These are phyloP conservation scores for Exophiala spinifera DNA, from an alignment of 2,329 filamentous ascomycete species.

Conservation along the genomic window DNA sequence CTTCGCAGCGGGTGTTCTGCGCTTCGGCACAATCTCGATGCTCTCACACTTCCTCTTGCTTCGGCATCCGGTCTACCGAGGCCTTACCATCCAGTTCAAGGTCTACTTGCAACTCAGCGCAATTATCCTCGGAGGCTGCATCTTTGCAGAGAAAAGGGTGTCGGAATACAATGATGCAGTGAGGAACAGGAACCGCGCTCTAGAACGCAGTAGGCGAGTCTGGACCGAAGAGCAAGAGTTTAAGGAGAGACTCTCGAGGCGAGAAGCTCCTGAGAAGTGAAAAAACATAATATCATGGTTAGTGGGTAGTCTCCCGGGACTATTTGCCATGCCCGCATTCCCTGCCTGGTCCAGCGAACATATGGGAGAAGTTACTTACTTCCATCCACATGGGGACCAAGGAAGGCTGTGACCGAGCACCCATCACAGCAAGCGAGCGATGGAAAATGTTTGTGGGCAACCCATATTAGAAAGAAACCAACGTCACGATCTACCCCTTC, in stretches of 20 bases:
- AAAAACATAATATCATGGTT: too few relatives aligned
- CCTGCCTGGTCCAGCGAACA: too few relatives aligned
- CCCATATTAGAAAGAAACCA: too few relatives aligned
- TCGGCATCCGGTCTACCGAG: constrained; percentile 43
- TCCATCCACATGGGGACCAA: too few relatives aligned
- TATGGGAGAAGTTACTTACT: too few relatives aligned
- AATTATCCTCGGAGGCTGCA: constrained; percentile 49
- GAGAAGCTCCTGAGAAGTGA: constrained; percentile 16
- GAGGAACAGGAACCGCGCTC: constrained; percentile 40
- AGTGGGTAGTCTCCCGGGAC: too few relatives aligned
- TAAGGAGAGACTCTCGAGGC: constrained; percentile 37
- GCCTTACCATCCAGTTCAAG: constrained; percentile 50
- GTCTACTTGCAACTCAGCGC: constrained; percentile 47
- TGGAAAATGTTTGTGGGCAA: too few relatives aligned
- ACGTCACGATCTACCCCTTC: too few relatives aligned
- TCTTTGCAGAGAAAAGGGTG: constrained; percentile 48
- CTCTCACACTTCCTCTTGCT: constrained; percentile 45
- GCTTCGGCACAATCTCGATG: constrained; percentile 47
- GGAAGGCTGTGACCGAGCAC: too few relatives aligned
- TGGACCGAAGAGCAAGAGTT: constrained; percentile 32
- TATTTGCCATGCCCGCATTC: too few relatives aligned
- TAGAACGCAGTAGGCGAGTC: constrained; percentile 25
- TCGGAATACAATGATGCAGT: constrained; percentile 45
- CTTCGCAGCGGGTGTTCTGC: constrained; percentile 43
- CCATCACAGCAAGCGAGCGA: too few relatives aligned